Evolutionary conservation across 1,284 basidiomycete species (phyloP).

Genomic region (Rhizopogon parksii): DNA sequence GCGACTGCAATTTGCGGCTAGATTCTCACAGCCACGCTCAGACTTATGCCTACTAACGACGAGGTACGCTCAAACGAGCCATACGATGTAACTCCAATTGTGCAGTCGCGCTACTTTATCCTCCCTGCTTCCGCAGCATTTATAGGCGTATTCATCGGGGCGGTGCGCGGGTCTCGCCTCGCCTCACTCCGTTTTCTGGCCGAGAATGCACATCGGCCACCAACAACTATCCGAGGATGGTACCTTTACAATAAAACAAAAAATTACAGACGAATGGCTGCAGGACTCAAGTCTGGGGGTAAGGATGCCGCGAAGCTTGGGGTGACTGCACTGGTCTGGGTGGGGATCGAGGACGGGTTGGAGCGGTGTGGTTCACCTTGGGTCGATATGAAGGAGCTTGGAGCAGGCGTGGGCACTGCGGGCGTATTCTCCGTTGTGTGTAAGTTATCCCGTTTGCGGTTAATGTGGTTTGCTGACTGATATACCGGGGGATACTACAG

Average conservation of each 20-base stretch:
- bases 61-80: conserved; percentile 7
- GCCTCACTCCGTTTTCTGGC: conserved; percentile 53
- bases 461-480: neutral
- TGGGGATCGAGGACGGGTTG: conserved; percentile 60
- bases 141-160: conserved; percentile 60
- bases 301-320: conserved; percentile 52
- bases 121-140: conserved; percentile 53
- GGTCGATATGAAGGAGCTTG: conserved; percentile 48
- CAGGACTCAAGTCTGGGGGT: conserved; percentile 63
- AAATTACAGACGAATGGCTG: conserved; percentile 76
- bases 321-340: conserved; percentile 53
- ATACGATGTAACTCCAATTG: conserved; percentile 27
- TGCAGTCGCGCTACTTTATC: conserved; percentile 27
- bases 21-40: neutral
- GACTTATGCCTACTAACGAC: conserved; percentile 12
- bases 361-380: conserved; percentile 38
- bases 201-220: conserved; percentile 69
- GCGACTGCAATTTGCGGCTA: neutral
- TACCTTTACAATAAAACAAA: conserved; percentile 92
- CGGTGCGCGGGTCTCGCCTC: conserved; percentile 61
- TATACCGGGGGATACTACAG: conserved; percentile 31
- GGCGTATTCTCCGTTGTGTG: conserved; percentile 53
- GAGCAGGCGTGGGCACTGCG: conserved; percentile 60
- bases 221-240: conserved; percentile 79
- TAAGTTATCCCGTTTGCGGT: conserved; percentile 34